Percentiles rank a stretch among this genome's conserved stretches.
Evolutionary conservation across 257 asterid genomes (phyloP).

Genomic region (Solanum peruvianum): DNA sequence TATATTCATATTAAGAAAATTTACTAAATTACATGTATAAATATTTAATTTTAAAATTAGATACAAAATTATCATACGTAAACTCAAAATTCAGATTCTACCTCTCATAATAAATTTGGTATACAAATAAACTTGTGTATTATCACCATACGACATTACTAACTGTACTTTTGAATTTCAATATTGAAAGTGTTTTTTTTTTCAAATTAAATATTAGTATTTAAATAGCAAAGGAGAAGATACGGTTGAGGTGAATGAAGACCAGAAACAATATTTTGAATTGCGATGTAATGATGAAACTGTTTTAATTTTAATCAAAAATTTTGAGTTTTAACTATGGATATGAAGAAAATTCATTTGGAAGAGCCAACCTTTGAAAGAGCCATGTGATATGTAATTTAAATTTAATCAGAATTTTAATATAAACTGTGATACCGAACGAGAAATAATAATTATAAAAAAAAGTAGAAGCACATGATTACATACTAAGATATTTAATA

Average conservation of each 20-base stretch:
- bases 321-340: rapidly evolving
- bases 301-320: too few relatives aligned
- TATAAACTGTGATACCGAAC: rapidly evolving
- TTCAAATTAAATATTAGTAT: not conserved
- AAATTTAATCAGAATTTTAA: rapidly evolving
- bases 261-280: rapidly evolving
- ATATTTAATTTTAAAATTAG: not conserved
- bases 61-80: not conserved
- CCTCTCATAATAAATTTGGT: not conserved
- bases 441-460: too few relatives aligned
- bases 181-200: too few relatives aligned
- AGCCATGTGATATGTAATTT: too few relatives aligned
- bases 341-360: not conserved
- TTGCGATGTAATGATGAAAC: not conserved
- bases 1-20: not conserved
- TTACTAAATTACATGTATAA: not conserved
- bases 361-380: rapidly evolving
- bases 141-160: not conserved
- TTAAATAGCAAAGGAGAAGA: not conserved
- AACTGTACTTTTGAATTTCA: not conserved
- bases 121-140: not conserved
- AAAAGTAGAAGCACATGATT: not conserved
- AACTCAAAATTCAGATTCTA: not conserved
- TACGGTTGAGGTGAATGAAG: not conserved
- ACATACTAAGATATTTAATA: constrained; percentile 1